phyloP scores from a whole-genome alignment of 192 early-diverging fungal species.

The Geosiphon pyriformis region DNA sequence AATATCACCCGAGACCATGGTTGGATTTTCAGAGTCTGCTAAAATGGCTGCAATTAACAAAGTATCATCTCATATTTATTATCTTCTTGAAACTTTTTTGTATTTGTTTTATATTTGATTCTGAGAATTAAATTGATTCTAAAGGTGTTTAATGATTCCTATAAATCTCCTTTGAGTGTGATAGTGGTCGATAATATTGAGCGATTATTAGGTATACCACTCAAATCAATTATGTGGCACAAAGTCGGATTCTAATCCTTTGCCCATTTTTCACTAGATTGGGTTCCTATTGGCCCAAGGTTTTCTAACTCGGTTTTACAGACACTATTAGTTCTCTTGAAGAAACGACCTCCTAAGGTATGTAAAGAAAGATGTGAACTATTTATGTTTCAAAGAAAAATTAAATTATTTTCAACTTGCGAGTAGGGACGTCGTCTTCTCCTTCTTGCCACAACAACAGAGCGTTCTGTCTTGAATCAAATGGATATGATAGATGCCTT shows the following conservation, averaged over 20 bases:
- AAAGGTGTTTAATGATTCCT: constrained; percentile 90
- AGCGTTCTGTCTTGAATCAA: constrained; percentile 71
- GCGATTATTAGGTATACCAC: constrained; percentile 67
- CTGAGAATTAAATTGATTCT: not conserved
- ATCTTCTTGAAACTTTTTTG: not conserved
- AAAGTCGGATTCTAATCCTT: too few species aligned
- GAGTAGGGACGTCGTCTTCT: constrained; percentile 65
- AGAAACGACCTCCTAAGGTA: constrained; percentile 83
- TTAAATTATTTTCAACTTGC: not conserved
- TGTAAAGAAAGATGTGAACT: not conserved
- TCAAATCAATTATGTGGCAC: too few species aligned
- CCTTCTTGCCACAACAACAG: constrained; percentile 85
- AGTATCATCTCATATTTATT: constrained; percentile 32
- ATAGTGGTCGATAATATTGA: constrained; percentile 95
- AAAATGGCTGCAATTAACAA: constrained; percentile 86
- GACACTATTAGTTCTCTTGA: constrained; percentile 86
- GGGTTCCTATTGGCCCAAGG: constrained; percentile 89
- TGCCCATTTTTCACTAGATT: constrained; percentile 58
- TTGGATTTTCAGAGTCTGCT: constrained; percentile 80
- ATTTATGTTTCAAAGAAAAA: not conserved
- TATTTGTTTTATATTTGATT: not conserved
- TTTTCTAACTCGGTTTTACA: constrained; percentile 94
- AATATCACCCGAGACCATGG: constrained; percentile 93
- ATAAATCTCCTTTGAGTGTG: constrained; percentile 90
- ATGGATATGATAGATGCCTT: constrained; percentile 88